phyloP scores from a whole-genome alignment of 805 yeast species.

The Wilhelminamyces savonicus region DNA sequence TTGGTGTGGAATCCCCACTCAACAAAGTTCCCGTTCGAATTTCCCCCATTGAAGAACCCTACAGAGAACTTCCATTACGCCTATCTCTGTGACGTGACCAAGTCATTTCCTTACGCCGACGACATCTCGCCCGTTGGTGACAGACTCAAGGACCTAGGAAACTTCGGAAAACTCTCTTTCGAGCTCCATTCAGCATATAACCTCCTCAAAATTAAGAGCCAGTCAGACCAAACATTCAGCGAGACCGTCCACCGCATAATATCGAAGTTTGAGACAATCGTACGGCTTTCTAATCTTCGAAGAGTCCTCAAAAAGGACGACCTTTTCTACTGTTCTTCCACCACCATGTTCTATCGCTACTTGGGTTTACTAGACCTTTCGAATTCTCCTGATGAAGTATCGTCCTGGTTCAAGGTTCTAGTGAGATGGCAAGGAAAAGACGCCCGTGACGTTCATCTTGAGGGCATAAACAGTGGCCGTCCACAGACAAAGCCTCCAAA shows the following conservation, averaged over 20 bases:
- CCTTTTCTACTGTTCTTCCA: background rate
- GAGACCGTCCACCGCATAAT: background rate
- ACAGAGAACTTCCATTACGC: background rate
- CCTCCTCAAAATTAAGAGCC: background rate
- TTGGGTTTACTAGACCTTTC: slow-evolving; percentile 5
- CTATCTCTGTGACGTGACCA: background rate
- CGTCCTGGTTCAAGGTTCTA: too few species aligned
- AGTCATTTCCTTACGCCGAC: too few species aligned
- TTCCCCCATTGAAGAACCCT: slow-evolving; percentile 1
- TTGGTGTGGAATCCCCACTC: background rate
- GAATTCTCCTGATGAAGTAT: too few species aligned
- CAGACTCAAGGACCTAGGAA: background rate
- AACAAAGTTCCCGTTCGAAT: slow-evolving; percentile 1
- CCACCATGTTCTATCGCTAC: background rate
- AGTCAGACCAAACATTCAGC: background rate
- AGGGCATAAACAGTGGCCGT: too few species aligned
- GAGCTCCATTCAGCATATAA: background rate
- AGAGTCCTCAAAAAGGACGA: background rate
- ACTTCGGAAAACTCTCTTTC: background rate
- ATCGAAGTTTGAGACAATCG: background rate
- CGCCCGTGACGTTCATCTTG: too few species aligned
- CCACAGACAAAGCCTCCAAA: too few species aligned
- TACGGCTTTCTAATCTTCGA: background rate
- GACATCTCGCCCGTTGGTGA: background rate
- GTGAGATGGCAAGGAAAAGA: too few species aligned